Evolutionary conservation across 129 eudicot species (phyloP).

Genomic region (Lactuca sativa): DNA sequence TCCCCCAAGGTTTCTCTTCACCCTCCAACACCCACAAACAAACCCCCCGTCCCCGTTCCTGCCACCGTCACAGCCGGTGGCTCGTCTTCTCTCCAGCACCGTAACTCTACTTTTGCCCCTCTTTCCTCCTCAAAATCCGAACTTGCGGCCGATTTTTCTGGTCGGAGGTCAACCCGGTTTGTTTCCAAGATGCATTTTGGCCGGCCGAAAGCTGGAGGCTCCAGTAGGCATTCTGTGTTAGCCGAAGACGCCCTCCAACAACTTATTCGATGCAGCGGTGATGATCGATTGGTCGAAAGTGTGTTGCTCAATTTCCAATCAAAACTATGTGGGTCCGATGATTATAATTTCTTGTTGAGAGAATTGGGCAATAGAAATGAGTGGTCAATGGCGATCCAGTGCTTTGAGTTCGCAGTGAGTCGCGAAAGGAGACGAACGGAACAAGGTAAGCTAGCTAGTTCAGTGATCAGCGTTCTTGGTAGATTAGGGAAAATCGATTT

Average conservation of each 20-base stretch:
- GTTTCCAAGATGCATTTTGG: conserved; percentile 96
- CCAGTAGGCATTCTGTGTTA: conserved; percentile 52
- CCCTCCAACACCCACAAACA: conserved; percentile 25
- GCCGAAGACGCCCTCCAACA: conserved; percentile 75
- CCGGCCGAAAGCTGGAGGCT: conserved; percentile 47
- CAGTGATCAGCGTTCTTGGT: conserved; percentile 86
- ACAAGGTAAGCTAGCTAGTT: conserved; percentile 83
- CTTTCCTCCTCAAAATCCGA: conserved; percentile 43
- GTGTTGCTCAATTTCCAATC: conserved; percentile 45
- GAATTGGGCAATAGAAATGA: conserved; percentile 91
- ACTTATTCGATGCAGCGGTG: conserved; percentile 42
- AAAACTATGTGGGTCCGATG: conserved; percentile 69
- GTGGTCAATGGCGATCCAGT: conserved; percentile 56
- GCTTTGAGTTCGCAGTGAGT: conserved; percentile 69
- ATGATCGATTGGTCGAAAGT: conserved; percentile 39
- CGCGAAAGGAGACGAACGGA: conserved; percentile 58
- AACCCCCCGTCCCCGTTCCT: conserved; percentile 28
- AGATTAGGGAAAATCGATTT: conserved; percentile 82
- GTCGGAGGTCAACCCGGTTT: conserved; percentile 75
- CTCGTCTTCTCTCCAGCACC: conserved; percentile 19
- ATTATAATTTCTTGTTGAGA: conserved; percentile 65
- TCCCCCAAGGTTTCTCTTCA: conserved; percentile 38
- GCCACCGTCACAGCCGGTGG: conserved; percentile 29
- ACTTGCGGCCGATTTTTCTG: conserved; percentile 81
- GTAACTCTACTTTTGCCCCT: conserved; percentile 38